These are phyloP conservation scores for Claviceps monticola DNA, from an alignment of 2,329 filamentous ascomycete genomes.

Conservation along the genomic window DNA sequence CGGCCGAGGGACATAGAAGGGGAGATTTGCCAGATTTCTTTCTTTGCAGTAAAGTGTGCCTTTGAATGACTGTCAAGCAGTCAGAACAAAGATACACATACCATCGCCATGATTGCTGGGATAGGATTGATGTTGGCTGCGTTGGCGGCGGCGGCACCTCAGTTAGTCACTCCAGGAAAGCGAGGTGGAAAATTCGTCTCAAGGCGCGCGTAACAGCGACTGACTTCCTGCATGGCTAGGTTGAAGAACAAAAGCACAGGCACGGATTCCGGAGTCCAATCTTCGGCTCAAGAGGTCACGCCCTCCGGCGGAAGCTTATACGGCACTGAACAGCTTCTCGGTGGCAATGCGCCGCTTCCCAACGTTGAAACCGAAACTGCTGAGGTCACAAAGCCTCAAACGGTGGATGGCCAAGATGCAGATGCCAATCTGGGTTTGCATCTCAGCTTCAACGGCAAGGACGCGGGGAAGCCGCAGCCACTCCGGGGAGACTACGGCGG, in stretches of 20 bases:
- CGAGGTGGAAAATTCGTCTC: no score
- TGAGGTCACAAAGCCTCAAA: slow-evolving; percentile 22
- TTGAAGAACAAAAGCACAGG: slow-evolving; percentile 25
- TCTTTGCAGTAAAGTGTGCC: neutral
- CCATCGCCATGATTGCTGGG: slow-evolving; percentile 15
- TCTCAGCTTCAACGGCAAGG: slow-evolving; percentile 37
- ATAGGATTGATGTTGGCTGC: neutral
- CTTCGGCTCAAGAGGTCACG: slow-evolving; percentile 24
- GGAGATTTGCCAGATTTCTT: neutral
- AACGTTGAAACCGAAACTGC: slow-evolving; percentile 25
- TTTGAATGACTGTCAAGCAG: no score
- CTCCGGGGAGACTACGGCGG: slow-evolving; percentile 35
- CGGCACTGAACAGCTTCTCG: slow-evolving; percentile 24
- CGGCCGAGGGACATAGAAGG: neutral
- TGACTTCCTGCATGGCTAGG: neutral
- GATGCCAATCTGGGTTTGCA: slow-evolving; percentile 35
- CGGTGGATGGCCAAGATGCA: slow-evolving; percentile 36
- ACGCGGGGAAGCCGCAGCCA: slow-evolving; percentile 38
- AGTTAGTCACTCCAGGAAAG: neutral
- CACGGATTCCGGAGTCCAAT: slow-evolving; percentile 24
- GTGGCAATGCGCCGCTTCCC: slow-evolving; percentile 24
- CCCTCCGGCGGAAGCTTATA: slow-evolving; percentile 25
- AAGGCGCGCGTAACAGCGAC: neutral
- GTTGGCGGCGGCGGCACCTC: neutral
- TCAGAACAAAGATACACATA: neutral